A percentile compares a stretch with the other conserved stretches of the same genome.
These are phyloP conservation scores for Fusarium illudens DNA, from an alignment of 2,329 filamentous ascomycete species.

Conservation along the genomic window DNA sequence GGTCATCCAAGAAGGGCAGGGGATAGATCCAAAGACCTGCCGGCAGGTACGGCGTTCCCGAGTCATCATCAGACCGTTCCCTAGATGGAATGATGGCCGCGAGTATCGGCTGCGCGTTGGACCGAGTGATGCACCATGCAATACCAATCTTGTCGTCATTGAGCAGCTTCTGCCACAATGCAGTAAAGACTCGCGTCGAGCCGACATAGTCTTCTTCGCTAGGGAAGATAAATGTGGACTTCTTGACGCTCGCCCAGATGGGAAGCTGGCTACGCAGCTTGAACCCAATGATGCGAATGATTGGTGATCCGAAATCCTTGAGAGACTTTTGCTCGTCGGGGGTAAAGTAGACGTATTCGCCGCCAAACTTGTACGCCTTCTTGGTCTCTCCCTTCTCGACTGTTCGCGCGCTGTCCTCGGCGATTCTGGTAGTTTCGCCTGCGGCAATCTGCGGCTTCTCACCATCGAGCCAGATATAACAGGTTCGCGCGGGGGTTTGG, in stretches of 20 bases:
- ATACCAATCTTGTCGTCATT: slow-evolving; percentile 82
- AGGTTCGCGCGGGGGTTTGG: slow-evolving; percentile 81
- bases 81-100: slow-evolving; percentile 83
- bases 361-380: slow-evolving; percentile 96
- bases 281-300: slow-evolving; percentile 92
- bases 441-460: slow-evolving; percentile 83
- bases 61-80: slow-evolving; percentile 69
- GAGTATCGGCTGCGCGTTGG: slow-evolving; percentile 80
- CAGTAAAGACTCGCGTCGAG: slow-evolving; percentile 91
- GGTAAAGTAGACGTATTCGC: slow-evolving; percentile 86
- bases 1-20: slow-evolving; percentile 88
- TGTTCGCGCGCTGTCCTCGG: slow-evolving; percentile 78
- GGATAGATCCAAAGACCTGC: slow-evolving; percentile 89
- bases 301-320: slow-evolving; percentile 80
- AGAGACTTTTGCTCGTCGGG: slow-evolving; percentile 83
- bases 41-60: slow-evolving; percentile 75
- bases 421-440: slow-evolving; percentile 76
- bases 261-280: slow-evolving; percentile 80
- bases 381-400: slow-evolving; percentile 84
- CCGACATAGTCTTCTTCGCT: slow-evolving; percentile 90
- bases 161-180: slow-evolving; percentile 86
- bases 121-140: slow-evolving; percentile 87
- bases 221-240: slow-evolving; percentile 92
- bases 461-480: slow-evolving; percentile 88
- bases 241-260: slow-evolving; percentile 84